phyloP scores from a whole-genome alignment of 2,329 filamentous ascomycete species.

The Zymoseptoria brevis region DNA sequence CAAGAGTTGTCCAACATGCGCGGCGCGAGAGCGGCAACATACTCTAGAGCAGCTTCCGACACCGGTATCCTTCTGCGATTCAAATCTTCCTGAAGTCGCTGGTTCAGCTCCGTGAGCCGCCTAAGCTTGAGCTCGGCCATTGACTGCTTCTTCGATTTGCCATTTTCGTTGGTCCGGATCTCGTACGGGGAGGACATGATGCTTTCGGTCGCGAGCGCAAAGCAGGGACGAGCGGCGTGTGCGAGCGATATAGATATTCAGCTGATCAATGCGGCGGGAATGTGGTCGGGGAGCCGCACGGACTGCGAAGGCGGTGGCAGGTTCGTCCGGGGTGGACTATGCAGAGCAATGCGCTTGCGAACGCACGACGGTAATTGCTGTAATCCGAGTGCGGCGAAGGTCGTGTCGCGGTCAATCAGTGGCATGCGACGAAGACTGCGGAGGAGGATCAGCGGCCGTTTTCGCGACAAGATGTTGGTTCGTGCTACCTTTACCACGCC shows the following conservation, averaged over 20 bases:
- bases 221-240: background rate
- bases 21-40: conserved; percentile 19
- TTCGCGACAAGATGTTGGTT: conserved; percentile 4
- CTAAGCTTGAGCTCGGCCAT: conserved; percentile 98
- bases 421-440: conserved; percentile 5
- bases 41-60: conserved; percentile 70
- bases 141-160: conserved; percentile 92
- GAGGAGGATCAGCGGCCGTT: conserved; percentile 3
- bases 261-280: background rate
- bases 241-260: background rate
- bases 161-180: conserved; percentile 56
- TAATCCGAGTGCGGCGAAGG: conserved; percentile 1
- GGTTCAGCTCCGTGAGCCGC: conserved; percentile 92
- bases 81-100: conserved; percentile 87
- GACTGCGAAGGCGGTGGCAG: background rate
- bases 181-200: conserved; percentile 57
- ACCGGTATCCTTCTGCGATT: conserved; percentile 93
- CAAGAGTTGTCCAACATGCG: background rate
- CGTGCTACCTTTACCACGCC: conserved; percentile 1
- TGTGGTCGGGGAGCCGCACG: background rate
- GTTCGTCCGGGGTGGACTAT: conserved; percentile 1
- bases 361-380: conserved; percentile 2
- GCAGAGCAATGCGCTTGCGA: conserved; percentile 5
- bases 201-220: background rate
- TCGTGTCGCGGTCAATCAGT: conserved; percentile 2